Base-by-base conservation (phyloP, 495 filamentous ascomycete species). In the Sordaria brevicollis region DNA sequence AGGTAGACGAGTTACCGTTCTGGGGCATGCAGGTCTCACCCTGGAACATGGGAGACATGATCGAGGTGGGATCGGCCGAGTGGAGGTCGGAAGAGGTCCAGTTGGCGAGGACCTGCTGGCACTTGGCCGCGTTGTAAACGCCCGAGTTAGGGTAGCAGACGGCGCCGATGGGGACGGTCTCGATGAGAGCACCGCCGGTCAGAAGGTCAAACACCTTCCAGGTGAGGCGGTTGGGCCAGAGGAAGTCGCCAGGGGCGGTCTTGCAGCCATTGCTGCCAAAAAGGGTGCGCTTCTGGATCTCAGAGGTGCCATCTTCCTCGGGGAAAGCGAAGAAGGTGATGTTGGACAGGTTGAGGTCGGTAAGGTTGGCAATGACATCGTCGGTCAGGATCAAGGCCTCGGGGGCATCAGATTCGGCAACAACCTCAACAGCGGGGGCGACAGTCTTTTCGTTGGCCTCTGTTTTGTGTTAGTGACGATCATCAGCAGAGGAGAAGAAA, bases 11-110 rank as follows among this genome's bases (percentile, higher is more conserved):
- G 67, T 80, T 82, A 9, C 70, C 73, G 11, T 73, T 78, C 17
- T 74, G 74, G 15, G 82, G 83, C 43, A 83, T 83, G 82, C 75
- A 88, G 65, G 76, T 85, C 11, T 37, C 79, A 65, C 82, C 83
- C 73, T 83, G 74, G 71, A 73, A 84, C 5, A 83, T 69, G 0
- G 86, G 86, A 67, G 85, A 89, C 34, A 80, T 77, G 41, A 88
- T 79, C 11, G 82, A 85, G 0, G 78, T 77, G 5, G 83, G 81
- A 41, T 86, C 83, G 35, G 71, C 71, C 35, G 71, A 54, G 74
- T 83, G 79, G 70, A 81, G 81, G 35, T 75, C 75, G 57, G 76
- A 79, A 57, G 35, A 21, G 33, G 75, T 76, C 77, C 79, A 83
- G 65, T 78, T 74, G 19, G 39, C 72, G 5, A 77, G 74, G 36